Conservation (phyloP, 176 grass and related monocot species). For the Eragrostis curvula region DNA sequence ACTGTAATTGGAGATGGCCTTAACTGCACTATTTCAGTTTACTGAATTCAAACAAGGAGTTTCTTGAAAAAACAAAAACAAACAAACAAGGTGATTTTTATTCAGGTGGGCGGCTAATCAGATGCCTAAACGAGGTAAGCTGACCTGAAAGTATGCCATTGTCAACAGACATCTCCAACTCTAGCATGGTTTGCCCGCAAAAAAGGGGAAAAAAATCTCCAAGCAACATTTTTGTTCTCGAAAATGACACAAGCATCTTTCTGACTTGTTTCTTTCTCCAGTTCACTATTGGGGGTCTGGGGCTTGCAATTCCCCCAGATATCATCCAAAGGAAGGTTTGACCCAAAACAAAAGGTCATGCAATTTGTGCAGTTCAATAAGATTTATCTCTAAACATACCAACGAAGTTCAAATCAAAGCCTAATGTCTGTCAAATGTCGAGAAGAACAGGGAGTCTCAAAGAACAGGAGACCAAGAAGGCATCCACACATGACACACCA, state of each 20-base stretch:
- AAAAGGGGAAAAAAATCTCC: too few relatives aligned
- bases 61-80: too few relatives aligned
- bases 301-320: too few relatives aligned
- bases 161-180: background rate
- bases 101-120: background rate
- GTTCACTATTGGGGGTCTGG: background rate
- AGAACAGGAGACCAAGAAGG: background rate
- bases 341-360: background rate
- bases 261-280: background rate
- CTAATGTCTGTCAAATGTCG: background rate
- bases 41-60: too few relatives aligned
- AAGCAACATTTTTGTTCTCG: background rate
- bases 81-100: background rate
- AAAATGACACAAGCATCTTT: background rate
- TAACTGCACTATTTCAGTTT: background rate
- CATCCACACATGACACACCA: conserved; percentile 43
- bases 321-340: background rate
- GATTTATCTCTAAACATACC: background rate
- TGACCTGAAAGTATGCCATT: background rate
- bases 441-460: background rate
- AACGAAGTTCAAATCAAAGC: background rate
- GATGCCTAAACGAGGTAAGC: background rate
- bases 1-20: background rate
- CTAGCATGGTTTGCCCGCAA: too few relatives aligned
- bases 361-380: background rate